Conservation (phyloP, 169 alveolate species). For the Eimeria brunetti region DNA sequence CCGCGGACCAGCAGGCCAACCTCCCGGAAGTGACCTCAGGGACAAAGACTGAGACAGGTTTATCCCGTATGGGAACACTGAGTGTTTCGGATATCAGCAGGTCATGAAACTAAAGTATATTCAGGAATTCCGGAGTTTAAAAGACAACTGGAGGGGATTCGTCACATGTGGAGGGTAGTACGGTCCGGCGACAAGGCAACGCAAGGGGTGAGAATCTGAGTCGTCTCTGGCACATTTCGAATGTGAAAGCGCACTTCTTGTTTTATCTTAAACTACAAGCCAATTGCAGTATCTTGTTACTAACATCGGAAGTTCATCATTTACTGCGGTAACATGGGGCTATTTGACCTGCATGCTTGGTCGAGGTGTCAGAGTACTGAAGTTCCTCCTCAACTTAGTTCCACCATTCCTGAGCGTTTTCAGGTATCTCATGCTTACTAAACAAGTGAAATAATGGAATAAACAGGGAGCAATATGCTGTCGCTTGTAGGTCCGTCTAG, state of each 20-base stretch:
- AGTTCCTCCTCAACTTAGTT: background rate
- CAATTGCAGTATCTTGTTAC: background rate
- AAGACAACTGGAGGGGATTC: background rate
- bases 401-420: background rate
- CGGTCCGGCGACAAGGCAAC: background rate
- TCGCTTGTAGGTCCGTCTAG: background rate
- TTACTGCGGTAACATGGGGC: background rate
- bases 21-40: background rate
- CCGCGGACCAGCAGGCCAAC: background rate
- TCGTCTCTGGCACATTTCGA: background rate
- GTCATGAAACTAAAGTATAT: background rate
- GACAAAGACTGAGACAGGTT: background rate
- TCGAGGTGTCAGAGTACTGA: background rate
- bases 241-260: background rate
- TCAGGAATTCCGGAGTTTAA: background rate
- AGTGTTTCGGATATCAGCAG: background rate
- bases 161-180: background rate
- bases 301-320: background rate
- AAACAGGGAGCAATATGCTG: background rate
- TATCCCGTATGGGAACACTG: background rate
- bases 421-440: background rate
- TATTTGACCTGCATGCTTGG: slow-evolving; percentile 9
- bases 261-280: background rate
- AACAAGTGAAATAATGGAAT: background rate
- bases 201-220: background rate